phyloP scores from a whole-genome alignment of 208 protist species.

The Wallacemonas sp. region DNA sequence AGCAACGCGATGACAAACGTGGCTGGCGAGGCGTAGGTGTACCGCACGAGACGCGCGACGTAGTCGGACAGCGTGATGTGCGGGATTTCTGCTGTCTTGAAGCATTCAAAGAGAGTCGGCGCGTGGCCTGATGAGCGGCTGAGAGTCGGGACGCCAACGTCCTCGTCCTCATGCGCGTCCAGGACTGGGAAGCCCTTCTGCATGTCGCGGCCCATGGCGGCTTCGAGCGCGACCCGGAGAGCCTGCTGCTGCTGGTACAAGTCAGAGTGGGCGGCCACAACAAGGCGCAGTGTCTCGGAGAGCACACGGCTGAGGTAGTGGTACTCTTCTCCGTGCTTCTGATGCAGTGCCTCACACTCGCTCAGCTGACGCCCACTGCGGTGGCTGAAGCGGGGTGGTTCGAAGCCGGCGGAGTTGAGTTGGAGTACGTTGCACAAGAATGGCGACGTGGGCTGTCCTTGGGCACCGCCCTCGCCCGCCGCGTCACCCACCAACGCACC shows the following conservation, averaged over 20 bases:
- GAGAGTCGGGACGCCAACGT: background rate
- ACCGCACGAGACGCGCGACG: conserved; percentile 59
- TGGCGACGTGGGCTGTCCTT: background rate
- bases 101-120: conserved; percentile 28
- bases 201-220: too few relatives aligned
- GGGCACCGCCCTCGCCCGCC: too few relatives aligned
- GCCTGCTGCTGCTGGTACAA: background rate
- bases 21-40: conserved; percentile 73
- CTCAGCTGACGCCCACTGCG: conserved; percentile 41
- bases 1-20: conserved; percentile 62
- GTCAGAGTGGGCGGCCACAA: conserved; percentile 43
- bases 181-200: background rate
- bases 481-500: too few relatives aligned
- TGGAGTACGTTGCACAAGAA: conserved; percentile 26
- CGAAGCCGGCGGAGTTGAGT: conserved; percentile 35
- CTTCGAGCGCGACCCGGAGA: background rate
- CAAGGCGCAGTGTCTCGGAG: conserved; percentile 38
- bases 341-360: conserved; percentile 71
- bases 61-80: conserved; percentile 55
- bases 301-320: conserved; percentile 57
- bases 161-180: conserved; percentile 5
- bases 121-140: background rate
- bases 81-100: conserved; percentile 40
- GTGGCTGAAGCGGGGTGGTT: conserved; percentile 33
- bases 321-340: conserved; percentile 75